These are phyloP conservation scores for Vicia villosa DNA, from an alignment of 306 rosid species.

Conservation along the genomic window DNA sequence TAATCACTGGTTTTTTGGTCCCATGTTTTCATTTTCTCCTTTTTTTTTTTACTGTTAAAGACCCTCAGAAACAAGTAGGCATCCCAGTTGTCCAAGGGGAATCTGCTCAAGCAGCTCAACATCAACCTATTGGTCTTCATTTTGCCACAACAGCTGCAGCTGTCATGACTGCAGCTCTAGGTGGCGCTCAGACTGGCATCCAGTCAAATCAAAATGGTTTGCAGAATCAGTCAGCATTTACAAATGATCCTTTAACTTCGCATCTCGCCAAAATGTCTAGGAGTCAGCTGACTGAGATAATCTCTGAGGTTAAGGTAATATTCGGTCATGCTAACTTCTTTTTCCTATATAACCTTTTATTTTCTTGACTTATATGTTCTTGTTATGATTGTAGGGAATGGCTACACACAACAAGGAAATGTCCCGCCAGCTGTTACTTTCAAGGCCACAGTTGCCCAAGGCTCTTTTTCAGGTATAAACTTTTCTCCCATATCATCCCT, in stretches of 20 bases:
- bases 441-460: conserved; percentile 88
- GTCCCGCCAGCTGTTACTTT: conserved; percentile 78
- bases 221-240: conserved; percentile 47
- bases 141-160: conserved; percentile 83
- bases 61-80: conserved; percentile 65
- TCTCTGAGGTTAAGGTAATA: conserved; percentile 76
- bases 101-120: conserved; percentile 45
- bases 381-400: conserved; percentile 63
- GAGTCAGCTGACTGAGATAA: conserved; percentile 48
- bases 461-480: conserved; percentile 87
- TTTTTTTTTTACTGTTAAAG: conserved; percentile 40
- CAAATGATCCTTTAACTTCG: conserved; percentile 57
- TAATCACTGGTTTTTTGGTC: conserved; percentile 26
- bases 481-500: conserved; percentile 30
- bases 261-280: conserved; percentile 55
- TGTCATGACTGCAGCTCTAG: conserved; percentile 86
- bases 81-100: conserved; percentile 66
- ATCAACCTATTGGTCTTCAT: conserved; percentile 96
- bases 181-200: conserved; percentile 76
- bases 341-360: conserved; percentile 17
- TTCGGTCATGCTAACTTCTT: conserved; percentile 27
- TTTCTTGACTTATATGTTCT: conserved; percentile 25
- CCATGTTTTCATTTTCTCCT: conserved; percentile 36
- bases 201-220: conserved; percentile 56
- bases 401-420: conserved; percentile 73